Conservation (phyloP, 1,139 yeast species). For the Debaryomyces psychrophilus region DNA sequence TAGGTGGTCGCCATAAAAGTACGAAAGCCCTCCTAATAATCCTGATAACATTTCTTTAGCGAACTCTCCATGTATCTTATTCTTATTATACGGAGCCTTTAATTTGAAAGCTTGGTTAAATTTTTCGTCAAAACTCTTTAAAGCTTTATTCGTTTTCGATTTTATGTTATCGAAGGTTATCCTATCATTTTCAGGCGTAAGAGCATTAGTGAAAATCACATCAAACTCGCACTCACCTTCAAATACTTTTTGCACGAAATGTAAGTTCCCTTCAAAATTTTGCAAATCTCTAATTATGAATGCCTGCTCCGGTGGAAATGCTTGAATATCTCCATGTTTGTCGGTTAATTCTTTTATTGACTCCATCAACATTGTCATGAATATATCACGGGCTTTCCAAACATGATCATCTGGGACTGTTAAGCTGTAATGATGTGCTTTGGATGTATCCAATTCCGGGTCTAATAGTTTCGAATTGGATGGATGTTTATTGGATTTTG, state of each 20-base stretch:
- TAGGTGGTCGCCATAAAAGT: slow-evolving; percentile 82
- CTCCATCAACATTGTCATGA: slow-evolving; percentile 69
- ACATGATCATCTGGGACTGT: slow-evolving; percentile 70
- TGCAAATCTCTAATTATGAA: slow-evolving; percentile 63
- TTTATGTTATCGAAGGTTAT: slow-evolving; percentile 49
- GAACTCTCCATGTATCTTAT: slow-evolving; percentile 52
- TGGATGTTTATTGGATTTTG: slow-evolving; percentile 48
- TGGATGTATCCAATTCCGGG: slow-evolving; percentile 52
- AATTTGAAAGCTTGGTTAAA: slow-evolving; percentile 60
- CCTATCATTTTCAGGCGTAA: slow-evolving; percentile 41
- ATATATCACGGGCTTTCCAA: slow-evolving; percentile 84
- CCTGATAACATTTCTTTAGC: slow-evolving; percentile 83
- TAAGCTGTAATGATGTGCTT: slow-evolving; percentile 68
- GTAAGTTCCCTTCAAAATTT: slow-evolving; percentile 73
- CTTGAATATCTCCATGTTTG: slow-evolving; percentile 30
- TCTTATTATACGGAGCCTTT: slow-evolving; percentile 54
- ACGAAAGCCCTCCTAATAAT: slow-evolving; percentile 86
- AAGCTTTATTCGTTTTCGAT: slow-evolving; percentile 37
- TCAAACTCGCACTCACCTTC: slow-evolving; percentile 80
- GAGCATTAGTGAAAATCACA: slow-evolving; percentile 56
- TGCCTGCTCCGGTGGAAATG: slow-evolving; percentile 52
- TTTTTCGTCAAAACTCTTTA: slow-evolving; percentile 52
- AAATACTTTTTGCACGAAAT: slow-evolving; percentile 74
- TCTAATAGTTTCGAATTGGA: slow-evolving; percentile 29
- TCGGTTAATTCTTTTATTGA: slow-evolving; percentile 56